Conservation (phyloP, 768 basidiomycete genomes). For the Lentinula sp. region DNA sequence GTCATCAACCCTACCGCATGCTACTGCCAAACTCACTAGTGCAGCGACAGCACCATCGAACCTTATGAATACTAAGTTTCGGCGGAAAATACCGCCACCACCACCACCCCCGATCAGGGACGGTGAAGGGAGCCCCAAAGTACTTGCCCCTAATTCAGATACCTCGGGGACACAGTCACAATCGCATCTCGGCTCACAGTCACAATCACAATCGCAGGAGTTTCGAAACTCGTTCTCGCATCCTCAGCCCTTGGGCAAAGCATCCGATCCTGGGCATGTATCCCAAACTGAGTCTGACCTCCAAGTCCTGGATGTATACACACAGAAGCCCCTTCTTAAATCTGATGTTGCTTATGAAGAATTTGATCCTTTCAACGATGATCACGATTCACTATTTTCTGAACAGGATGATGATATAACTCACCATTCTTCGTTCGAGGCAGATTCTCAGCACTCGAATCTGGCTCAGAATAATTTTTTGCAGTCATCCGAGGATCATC, state of each 20-base stretch:
- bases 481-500: neutral
- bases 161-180: conserved; percentile 5
- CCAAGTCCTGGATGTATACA: neutral
- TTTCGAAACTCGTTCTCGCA: neutral
- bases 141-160: conserved; percentile 4
- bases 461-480: too few species aligned
- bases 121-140: neutral
- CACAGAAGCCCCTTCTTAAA: neutral
- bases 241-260: neutral
- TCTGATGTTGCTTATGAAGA: neutral
- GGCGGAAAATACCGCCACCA: conserved; percentile 3
- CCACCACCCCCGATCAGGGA: neutral
- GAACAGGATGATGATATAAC: neutral
- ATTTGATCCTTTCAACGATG: neutral
- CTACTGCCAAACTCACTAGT: neutral
- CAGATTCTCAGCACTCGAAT: neutral
- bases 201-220: conserved; percentile 1
- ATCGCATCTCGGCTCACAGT: conserved; percentile 3
- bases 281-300: neutral
- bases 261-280: neutral
- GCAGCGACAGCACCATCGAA: neutral
- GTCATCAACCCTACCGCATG: neutral
- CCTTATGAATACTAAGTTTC: neutral
- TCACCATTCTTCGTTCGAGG: neutral
- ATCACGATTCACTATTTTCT: conserved; percentile 3